Percentiles rank a stretch among this genome's conserved stretches.
Evolutionary conservation across 2,329 filamentous ascomycete genomes (phyloP).

Genomic region (Pseudogymnoascus sp.): DNA sequence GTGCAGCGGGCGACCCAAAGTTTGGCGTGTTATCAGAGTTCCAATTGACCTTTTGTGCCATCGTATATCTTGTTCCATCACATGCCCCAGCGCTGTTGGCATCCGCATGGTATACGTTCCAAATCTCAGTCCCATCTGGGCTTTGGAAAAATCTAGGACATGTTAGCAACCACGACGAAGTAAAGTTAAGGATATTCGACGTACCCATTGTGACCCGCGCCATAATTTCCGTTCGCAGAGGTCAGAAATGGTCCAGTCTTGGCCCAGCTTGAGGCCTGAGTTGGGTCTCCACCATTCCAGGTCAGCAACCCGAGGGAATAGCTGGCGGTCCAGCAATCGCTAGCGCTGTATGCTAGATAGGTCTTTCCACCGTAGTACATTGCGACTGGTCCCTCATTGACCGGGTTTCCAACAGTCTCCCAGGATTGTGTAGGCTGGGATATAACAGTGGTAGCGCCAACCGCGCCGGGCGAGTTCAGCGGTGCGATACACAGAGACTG

Average conservation of each 20-base stretch:
- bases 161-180: neutral
- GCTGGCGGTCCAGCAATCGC: constrained; percentile 47
- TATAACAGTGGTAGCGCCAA: constrained; percentile 41
- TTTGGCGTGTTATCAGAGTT: constrained; percentile 44
- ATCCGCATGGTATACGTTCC: constrained; percentile 50
- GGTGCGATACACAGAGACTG: constrained; percentile 36
- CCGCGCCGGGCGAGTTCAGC: constrained; percentile 33
- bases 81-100: constrained; percentile 41
- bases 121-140: constrained; percentile 46
- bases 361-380: constrained; percentile 47
- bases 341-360: constrained; percentile 47
- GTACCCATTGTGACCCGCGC: constrained; percentile 37
- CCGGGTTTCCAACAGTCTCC: constrained; percentile 42
- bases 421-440: constrained; percentile 43
- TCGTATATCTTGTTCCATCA: constrained; percentile 46
- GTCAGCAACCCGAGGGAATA: constrained; percentile 48
- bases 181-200: neutral
- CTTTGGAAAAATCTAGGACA: constrained; percentile 45
- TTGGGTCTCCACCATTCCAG: constrained; percentile 44
- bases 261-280: constrained; percentile 38
- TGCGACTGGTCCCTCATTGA: constrained; percentile 48
- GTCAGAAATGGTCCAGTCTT: constrained; percentile 46
- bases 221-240: constrained; percentile 48
- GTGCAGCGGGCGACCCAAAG: constrained; percentile 35
- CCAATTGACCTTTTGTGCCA: constrained; percentile 43